Evolutionary conservation across 176 grass and related monocot species (phyloP).

Genomic region (Hsuehochloa calcarea): DNA sequence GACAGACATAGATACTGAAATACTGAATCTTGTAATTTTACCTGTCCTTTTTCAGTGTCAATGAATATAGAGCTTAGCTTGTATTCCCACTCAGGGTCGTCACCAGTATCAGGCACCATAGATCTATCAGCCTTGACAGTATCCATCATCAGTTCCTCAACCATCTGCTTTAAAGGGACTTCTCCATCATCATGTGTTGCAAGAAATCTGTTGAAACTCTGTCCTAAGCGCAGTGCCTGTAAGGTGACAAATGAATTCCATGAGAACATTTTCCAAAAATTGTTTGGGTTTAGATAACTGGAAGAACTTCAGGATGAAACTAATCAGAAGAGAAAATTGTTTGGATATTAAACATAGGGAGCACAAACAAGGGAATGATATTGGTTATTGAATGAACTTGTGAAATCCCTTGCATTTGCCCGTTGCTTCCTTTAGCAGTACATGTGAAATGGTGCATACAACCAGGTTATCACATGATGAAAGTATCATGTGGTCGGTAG

Average conservation of each 20-base stretch:
- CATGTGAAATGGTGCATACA: neutral
- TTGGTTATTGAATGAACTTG: neutral
- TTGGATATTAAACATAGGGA: neutral
- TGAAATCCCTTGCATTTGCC: neutral
- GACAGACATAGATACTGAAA: neutral
- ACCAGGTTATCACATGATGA: constrained; percentile 22
- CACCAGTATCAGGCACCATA: constrained; percentile 54
- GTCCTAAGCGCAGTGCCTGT: constrained; percentile 51
- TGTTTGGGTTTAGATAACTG: neutral
- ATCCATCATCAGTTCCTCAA: constrained; percentile 69
- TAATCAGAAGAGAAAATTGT: neutral
- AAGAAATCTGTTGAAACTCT: constrained; percentile 55
- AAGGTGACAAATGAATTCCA: constrained; percentile 13
- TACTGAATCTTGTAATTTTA: constrained; percentile 11
- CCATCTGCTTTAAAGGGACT: constrained; percentile 55
- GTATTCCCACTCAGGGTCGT: constrained; percentile 61
- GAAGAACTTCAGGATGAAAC: neutral
- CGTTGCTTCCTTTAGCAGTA: neutral
- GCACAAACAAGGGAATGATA: neutral
- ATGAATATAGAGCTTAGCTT: constrained; percentile 72
- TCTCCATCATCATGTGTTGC: constrained; percentile 24
- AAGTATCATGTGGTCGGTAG: neutral
- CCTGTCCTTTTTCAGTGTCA: constrained; percentile 50
- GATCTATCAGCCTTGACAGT: constrained; percentile 49
- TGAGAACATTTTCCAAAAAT: neutral